These are phyloP conservation scores for Alternaria brassicicola DNA, from an alignment of 2,329 filamentous ascomycete species.

Conservation along the genomic window DNA sequence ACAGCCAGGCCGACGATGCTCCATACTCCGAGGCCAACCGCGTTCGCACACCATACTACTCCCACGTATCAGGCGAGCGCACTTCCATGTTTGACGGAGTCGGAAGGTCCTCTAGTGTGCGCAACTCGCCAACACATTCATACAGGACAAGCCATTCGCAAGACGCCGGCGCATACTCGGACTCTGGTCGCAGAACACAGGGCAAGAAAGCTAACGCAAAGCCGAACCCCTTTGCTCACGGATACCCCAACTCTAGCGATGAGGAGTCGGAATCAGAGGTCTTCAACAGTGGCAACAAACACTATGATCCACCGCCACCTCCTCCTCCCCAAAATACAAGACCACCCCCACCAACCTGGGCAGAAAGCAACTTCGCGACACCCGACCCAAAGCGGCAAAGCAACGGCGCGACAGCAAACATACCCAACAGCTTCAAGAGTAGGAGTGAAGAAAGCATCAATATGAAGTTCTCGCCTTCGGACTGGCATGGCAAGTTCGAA, in stretches of 20 bases:
- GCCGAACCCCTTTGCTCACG: slow-evolving; percentile 32
- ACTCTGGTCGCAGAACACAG: slow-evolving; percentile 39
- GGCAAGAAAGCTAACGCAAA: slow-evolving; percentile 34
- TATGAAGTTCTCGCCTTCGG: slow-evolving; percentile 55
- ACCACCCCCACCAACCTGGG: slow-evolving; percentile 27
- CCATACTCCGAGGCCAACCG: slow-evolving; percentile 56
- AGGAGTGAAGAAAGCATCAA: slow-evolving; percentile 58
- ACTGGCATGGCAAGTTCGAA: slow-evolving; percentile 55
- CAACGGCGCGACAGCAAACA: slow-evolving; percentile 23
- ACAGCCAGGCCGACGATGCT: slow-evolving; percentile 32
- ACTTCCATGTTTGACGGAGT: slow-evolving; percentile 62
- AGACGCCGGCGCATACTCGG: slow-evolving; percentile 37
- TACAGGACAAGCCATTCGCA: slow-evolving; percentile 30
- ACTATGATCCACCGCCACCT: slow-evolving; percentile 19
- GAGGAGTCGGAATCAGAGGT: slow-evolving; percentile 37
- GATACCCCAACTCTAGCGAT: slow-evolving; percentile 41
- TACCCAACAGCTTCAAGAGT: slow-evolving; percentile 49
- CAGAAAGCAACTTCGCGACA: slow-evolving; percentile 21
- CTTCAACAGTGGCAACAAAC: slow-evolving; percentile 22
- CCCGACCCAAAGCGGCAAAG: slow-evolving; percentile 23
- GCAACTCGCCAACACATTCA: slow-evolving; percentile 52
- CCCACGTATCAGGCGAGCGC: slow-evolving; percentile 61
- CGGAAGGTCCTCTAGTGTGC: slow-evolving; percentile 60
- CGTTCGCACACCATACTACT: slow-evolving; percentile 60
- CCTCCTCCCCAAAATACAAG: slow-evolving; percentile 24